Conservation (phyloP, 345 rosid species). For the Alliaria petiolata region DNA sequence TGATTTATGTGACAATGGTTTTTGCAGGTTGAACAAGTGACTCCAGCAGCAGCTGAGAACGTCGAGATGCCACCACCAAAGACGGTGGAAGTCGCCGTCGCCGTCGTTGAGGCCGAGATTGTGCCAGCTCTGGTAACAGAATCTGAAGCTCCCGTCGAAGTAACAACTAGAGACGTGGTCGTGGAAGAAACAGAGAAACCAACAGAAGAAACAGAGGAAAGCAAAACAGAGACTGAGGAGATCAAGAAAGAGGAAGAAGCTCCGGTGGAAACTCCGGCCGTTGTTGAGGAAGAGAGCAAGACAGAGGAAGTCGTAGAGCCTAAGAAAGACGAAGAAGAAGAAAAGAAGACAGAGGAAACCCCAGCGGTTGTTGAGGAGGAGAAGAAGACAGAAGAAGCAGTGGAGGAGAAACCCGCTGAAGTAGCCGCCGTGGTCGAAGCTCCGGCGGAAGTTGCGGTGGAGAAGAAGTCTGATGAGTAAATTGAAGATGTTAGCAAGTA, state of each 20-base stretch:
- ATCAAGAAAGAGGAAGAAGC: slow-evolving; percentile 23
- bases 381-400: slow-evolving; percentile 17
- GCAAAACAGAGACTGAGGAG: slow-evolving; percentile 19
- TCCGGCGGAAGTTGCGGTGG: slow-evolving; percentile 3
- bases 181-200: slow-evolving; percentile 26
- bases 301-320: slow-evolving; percentile 16
- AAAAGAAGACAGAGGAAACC: slow-evolving; percentile 27
- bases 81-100: background rate
- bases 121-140: slow-evolving; percentile 20
- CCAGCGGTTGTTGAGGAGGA: slow-evolving; percentile 24
- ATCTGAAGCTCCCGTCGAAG: slow-evolving; percentile 21
- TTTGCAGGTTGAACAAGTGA: slow-evolving; percentile 35
- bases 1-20: slow-evolving; percentile 4
- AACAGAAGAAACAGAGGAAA: background rate
- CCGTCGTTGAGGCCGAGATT: background rate
- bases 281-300: slow-evolving; percentile 21
- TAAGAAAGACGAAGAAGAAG: slow-evolving; percentile 20
- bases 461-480: slow-evolving; percentile 31
- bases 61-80: slow-evolving; percentile 29
- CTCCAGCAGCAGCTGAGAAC: slow-evolving; percentile 25
- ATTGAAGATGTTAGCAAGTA: slow-evolving; percentile 4
- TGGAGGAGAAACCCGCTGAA: slow-evolving; percentile 22
- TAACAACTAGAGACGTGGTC: slow-evolving; percentile 21
- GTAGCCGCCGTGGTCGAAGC: slow-evolving; percentile 1
- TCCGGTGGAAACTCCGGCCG: slow-evolving; percentile 18